Percentiles rank a stretch among this genome's conserved stretches.
Evolutionary conservation across 169 alveolate species (phyloP).

Genomic region (Perkinsus chesapeaki): DNA sequence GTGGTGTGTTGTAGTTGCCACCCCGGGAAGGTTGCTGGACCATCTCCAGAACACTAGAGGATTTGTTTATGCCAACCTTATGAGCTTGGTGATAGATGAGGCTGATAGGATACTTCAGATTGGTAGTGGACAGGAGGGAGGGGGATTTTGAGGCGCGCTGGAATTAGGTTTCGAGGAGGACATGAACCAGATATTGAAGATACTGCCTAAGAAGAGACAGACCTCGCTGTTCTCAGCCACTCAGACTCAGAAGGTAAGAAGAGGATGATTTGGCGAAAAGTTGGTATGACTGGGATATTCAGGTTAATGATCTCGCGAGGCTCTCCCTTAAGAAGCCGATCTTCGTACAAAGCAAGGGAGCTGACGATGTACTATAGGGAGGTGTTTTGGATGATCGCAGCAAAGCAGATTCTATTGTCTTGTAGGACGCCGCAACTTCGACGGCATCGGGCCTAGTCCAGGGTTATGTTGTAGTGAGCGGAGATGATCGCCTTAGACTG

Average conservation of each 20-base stretch:
- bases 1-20: conserved; percentile 69
- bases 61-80: conserved; percentile 86
- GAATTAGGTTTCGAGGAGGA: conserved; percentile 92
- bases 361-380: neutral
- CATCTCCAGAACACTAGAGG: conserved; percentile 97
- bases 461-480: conserved; percentile 92
- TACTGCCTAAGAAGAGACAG: conserved; percentile 91
- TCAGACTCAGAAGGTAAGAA: conserved; percentile 82
- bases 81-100: conserved; percentile 93
- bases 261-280: neutral
- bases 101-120: conserved; percentile 95
- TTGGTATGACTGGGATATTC: neutral
- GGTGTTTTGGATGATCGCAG: too few species aligned
- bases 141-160: neutral
- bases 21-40: conserved; percentile 97
- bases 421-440: conserved; percentile 46
- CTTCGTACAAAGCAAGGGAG: conserved; percentile 73
- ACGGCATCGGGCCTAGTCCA: conserved; percentile 93
- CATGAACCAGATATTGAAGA: conserved; percentile 89
- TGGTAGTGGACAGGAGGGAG: conserved; percentile 28
- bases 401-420: too few species aligned
- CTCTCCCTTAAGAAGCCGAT: conserved; percentile 90
- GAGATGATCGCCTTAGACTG: conserved; percentile 88
- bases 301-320: conserved; percentile 86
- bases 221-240: conserved; percentile 98